Base-by-base conservation (phyloP, 2,329 filamentous ascomycete species). In the Nakataea oryzae region DNA sequence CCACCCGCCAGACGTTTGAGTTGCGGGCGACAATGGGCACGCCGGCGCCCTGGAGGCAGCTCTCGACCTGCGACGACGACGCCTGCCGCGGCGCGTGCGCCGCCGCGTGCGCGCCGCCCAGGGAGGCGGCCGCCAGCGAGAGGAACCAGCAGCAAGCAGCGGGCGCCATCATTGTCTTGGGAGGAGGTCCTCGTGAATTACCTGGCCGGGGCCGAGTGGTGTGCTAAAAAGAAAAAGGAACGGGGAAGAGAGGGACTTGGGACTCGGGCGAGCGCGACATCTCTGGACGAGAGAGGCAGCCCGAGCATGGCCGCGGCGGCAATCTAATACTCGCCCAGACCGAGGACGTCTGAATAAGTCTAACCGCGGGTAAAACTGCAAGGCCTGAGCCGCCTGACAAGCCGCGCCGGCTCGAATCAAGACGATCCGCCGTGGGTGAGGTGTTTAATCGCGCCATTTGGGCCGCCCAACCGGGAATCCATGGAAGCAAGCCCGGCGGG, bases 1-100 rank as follows among this genome's bases (percentile, higher is more conserved):
- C 74, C 5, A 68, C 62, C 3, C 67, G 65, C 74, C 74, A 78
- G 61, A 70, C 67, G 11, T 61, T 24, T 0, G 67, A 67, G 7
- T 64, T 67, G 9, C 61, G 55, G 12, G 55, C 61, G 28, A 67
- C 64, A 50, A 62, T 29, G 11, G 68, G 68, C 30, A 70, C 69
- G 11, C 57, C 63, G 3, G 65, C 64, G 50, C 62, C 62, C n/a
- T 63, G 60, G 21, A 70, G 63, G 58, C 68, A 70, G 59, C 69
- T 66, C 27, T 63, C 29, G 9, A 70, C 63, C 3, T 65, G 57
- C 2, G 61, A n/a, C 7, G 41, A 55, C 2, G 61, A n/a, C 7
- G 41, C 41, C 41, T 50, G 41, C 11, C 41, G 41, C 41, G 41
- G 41, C 41, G 21, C 41, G 21, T 50, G 21, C 9, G 41, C 41